Percentiles rank a stretch among this genome's conserved stretches.
Conservation (phyloP, 306 rosid species). For the Luffa acutangula region DNA sequence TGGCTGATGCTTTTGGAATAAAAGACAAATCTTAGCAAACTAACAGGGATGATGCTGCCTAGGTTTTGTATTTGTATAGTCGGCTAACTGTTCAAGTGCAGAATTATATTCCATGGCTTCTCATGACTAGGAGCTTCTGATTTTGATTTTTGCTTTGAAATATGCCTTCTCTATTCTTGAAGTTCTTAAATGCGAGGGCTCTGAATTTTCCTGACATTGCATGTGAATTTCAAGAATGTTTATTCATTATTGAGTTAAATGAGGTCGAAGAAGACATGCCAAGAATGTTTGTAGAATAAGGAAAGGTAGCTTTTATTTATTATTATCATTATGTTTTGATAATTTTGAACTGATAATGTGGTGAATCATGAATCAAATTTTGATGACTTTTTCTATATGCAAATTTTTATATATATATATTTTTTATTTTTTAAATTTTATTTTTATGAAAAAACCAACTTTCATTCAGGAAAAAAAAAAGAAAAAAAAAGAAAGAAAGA, state of each 20-base stretch:
- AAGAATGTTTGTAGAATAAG: not conserved
- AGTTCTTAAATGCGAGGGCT: not conserved
- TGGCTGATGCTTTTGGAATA: slow-evolving; percentile 70
- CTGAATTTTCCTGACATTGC: not conserved
- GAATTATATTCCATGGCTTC: slow-evolving; percentile 9
- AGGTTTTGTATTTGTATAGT: slow-evolving; percentile 4
- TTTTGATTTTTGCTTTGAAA: not conserved
- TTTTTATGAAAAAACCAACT: too few relatives aligned
- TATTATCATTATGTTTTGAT: not conserved
- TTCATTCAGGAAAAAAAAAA: too few relatives aligned
- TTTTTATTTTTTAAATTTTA: too few relatives aligned
- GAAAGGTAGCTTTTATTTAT: not conserved
- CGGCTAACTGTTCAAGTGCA: slow-evolving; percentile 14
- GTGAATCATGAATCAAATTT: too few relatives aligned
- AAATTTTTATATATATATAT: too few relatives aligned
- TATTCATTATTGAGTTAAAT: not conserved
- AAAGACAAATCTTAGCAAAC: slow-evolving; percentile 22
- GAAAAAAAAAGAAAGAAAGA: too few relatives aligned
- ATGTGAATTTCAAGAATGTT: not conserved
- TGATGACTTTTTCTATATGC: too few relatives aligned
- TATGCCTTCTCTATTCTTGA: not conserved
- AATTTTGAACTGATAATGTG: too few relatives aligned
- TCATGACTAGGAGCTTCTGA: not conserved
- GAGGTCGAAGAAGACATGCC: not conserved
- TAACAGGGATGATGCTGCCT: not conserved